These are phyloP conservation scores for Fomitopsis betulina DNA, from an alignment of 1,284 basidiomycete genomes.

Conservation along the genomic window DNA sequence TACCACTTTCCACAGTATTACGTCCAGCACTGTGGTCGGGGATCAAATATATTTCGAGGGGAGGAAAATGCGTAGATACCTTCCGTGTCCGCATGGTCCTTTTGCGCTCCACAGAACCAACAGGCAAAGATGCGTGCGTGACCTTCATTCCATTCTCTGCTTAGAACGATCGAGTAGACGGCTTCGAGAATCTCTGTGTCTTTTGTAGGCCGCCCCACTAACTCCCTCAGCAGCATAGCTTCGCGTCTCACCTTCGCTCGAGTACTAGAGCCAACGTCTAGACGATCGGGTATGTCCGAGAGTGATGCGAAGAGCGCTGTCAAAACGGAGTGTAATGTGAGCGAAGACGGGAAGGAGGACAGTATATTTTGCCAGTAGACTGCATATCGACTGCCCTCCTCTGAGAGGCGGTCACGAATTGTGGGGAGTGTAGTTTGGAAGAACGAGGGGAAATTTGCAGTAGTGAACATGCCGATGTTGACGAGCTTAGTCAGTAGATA, in stretches of 20 bases:
- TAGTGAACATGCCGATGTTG: constrained; percentile 60
- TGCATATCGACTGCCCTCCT: constrained; percentile 33
- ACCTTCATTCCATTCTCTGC: constrained; percentile 53
- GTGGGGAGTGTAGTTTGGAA: constrained; percentile 44
- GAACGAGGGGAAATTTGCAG: constrained; percentile 46
- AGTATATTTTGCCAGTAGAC: constrained; percentile 48
- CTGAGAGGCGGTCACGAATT: constrained; percentile 40
- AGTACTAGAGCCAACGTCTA: constrained; percentile 29
- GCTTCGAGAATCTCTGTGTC: constrained; percentile 50
- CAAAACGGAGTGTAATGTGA: constrained; percentile 52
- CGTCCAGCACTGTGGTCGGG: constrained; percentile 37
- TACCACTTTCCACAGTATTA: constrained; percentile 43
- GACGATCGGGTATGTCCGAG: constrained; percentile 22
- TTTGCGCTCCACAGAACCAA: constrained; percentile 47
- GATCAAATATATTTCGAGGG: background rate
- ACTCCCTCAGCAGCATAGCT: constrained; percentile 38
- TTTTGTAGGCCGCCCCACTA: constrained; percentile 46
- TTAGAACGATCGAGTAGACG: constrained; percentile 44
- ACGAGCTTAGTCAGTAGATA: constrained; percentile 63
- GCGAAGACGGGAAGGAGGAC: constrained; percentile 43
- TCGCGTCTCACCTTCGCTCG: constrained; percentile 48
- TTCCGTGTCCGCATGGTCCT: constrained; percentile 30
- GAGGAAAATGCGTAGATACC: constrained; percentile 22
- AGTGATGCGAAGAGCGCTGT: constrained; percentile 53
- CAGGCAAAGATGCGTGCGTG: constrained; percentile 61